Percentiles rank a stretch among this genome's conserved stretches.
Evolutionary conservation across 2,329 filamentous ascomycete genomes (phyloP).

Genomic region (Tolypocladium sp.): DNA sequence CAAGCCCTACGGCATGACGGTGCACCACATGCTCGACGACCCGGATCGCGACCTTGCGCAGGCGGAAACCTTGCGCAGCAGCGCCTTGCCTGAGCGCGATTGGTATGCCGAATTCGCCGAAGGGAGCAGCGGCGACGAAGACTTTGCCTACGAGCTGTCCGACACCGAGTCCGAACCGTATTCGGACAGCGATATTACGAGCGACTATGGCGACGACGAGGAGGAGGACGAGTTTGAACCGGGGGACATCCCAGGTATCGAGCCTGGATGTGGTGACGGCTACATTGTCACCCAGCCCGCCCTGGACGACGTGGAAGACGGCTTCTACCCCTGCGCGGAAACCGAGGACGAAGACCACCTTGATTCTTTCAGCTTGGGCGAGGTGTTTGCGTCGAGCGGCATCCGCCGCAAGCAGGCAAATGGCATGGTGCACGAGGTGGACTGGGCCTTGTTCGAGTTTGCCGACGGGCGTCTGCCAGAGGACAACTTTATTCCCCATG

Average conservation of each 20-base stretch:
- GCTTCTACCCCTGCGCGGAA: conserved; percentile 68
- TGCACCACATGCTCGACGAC: conserved; percentile 90
- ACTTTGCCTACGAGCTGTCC: conserved; percentile 52
- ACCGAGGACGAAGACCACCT: conserved; percentile 74
- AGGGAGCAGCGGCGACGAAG: conserved; percentile 39
- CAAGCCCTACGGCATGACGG: conserved; percentile 85
- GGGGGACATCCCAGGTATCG: conserved; percentile 72
- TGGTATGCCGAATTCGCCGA: conserved; percentile 33
- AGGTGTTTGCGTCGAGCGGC: conserved; percentile 83
- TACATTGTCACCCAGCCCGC: conserved; percentile 87
- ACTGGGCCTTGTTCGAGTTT: conserved; percentile 89
- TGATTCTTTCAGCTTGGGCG: conserved; percentile 69
- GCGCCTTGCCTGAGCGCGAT: conserved; percentile 26
- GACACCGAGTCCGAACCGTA: conserved; percentile 49
- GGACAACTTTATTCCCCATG: conserved; percentile 57
- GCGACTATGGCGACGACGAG: conserved; percentile 41
- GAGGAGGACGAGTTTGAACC: conserved; percentile 48
- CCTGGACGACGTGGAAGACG: conserved; percentile 74
- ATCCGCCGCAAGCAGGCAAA: conserved; percentile 67
- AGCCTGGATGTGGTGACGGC: conserved; percentile 63
- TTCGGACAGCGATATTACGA: conserved; percentile 43
- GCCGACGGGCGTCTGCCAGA: conserved; percentile 59
- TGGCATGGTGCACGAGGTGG: conserved; percentile 78
- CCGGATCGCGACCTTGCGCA: conserved; percentile 36
- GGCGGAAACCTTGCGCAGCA: conserved; percentile 24